Evolutionary conservation across 2,329 filamentous ascomycete species (phyloP), one percentile per base, ranked within the genome.

Genomic region (Whalleya microplaca): DNA sequence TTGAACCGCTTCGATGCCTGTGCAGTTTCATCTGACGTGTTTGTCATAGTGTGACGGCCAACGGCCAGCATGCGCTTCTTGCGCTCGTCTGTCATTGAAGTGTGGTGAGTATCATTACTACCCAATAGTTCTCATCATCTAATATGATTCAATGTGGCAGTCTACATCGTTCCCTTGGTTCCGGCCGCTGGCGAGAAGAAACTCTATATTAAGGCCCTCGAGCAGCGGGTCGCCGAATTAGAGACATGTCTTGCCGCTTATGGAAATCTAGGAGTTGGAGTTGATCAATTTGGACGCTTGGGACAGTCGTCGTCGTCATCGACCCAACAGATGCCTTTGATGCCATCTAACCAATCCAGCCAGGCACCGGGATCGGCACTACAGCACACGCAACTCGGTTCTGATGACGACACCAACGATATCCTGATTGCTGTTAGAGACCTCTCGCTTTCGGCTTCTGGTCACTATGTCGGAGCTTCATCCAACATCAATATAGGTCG

Each of bases 401-500:
- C 63, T 2, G 66, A 69, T 32, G 68, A 69, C n/a, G 65, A 70
- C 18, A 51, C 48, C 6, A 68, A 71, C 44, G 68, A 71, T 48
- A 64, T 71, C 23, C 47, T 70, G 40, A 54, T 64, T 21, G 68
- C 68, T 29, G 66, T 71, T 5, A 59, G 67, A 41, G 68, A 71
- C 40, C 45, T 71, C 8, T 71, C 68, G 1, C 58, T 71, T 16
- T 69, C 66, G 1, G 68, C 68, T 10, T 70, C 67, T 2, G 68
- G 68, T 4, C 66, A 70, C 29, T 71, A 70, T 43, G 61, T 71
- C 9, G 68, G 68, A 5, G 67, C 64, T 19, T 67, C 66, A 2
- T 70, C 67, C 12, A 68, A 70, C 52, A 71, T 71, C 42, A 68
- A 64, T 23, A 70, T 71, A 51, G 68, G 68, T n/a, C 64, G 68